A percentile compares a stretch with the other conserved stretches of the same genome.
phyloP scores from a whole-genome alignment of 169 alveolate genomes.

The Plasmodium coatneyi region DNA sequence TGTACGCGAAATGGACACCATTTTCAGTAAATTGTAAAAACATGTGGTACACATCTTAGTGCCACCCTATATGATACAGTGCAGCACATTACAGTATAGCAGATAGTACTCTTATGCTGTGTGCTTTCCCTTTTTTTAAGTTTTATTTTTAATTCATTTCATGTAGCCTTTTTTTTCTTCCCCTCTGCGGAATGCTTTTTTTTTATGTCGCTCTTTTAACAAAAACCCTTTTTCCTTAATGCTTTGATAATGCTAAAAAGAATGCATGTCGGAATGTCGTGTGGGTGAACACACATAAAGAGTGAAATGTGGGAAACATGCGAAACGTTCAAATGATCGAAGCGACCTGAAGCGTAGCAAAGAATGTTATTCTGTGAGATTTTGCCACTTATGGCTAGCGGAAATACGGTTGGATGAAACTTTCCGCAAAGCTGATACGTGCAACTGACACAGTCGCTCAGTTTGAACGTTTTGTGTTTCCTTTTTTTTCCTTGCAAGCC shows the following conservation, averaged over 20 bases:
- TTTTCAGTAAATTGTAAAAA: background rate
- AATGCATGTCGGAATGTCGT: background rate
- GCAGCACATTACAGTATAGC: background rate
- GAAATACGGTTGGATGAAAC: background rate
- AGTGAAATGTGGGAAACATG: background rate
- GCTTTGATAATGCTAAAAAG: conserved; percentile 1
- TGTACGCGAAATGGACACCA: conserved; percentile 1
- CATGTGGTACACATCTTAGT: background rate
- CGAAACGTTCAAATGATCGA: no score
- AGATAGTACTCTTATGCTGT: background rate
- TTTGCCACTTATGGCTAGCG: background rate
- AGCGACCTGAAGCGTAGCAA: background rate
- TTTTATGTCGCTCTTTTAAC: background rate
- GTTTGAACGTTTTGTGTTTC: background rate
- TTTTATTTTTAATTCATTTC: background rate
- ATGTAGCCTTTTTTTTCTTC: background rate
- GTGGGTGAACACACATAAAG: background rate
- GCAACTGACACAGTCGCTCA: background rate
- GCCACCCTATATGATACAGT: background rate
- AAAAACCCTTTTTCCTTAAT: background rate
- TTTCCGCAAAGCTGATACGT: background rate
- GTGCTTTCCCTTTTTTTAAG: background rate
- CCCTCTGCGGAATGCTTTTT: background rate
- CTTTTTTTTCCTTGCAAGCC: background rate
- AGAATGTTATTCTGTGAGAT: background rate